Conservation (phyloP, 2,329 filamentous ascomycete genomes). For the Sporothrix protearum region DNA sequence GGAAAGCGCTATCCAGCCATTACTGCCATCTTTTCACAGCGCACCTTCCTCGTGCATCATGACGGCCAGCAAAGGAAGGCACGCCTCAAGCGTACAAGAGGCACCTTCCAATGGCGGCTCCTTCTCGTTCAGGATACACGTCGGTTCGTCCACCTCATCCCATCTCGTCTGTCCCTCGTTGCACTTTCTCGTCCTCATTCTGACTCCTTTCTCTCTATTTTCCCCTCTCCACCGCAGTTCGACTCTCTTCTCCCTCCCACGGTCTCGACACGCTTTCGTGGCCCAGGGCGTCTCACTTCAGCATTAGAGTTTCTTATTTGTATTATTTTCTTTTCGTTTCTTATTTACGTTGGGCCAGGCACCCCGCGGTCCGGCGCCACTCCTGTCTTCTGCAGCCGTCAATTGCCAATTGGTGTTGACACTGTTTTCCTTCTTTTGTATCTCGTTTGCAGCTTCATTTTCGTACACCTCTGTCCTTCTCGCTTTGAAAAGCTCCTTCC, state of each 20-base stretch:
- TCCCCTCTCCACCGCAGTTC: not conserved
- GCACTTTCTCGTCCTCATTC: conserved; percentile 9
- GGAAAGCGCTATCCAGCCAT: conserved; percentile 7
- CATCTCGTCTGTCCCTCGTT: conserved; percentile 18
- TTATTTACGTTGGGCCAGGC: not conserved
- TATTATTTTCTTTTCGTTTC: too few species aligned
- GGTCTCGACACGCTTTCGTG: not conserved
- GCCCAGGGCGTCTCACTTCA: not conserved
- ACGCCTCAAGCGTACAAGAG: not conserved
- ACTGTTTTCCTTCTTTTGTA: conserved; percentile 11
- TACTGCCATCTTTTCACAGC: not conserved
- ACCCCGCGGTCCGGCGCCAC: not conserved
- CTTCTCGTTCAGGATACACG: conserved; percentile 15
- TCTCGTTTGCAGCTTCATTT: not conserved
- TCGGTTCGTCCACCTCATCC: conserved; percentile 12
- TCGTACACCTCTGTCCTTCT: not conserved
- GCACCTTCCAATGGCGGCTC: not conserved
- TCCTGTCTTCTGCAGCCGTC: conserved; percentile 9
- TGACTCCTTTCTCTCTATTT: not conserved
- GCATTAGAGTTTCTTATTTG: not conserved
- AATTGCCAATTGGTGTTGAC: not conserved
- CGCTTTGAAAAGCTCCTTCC: not conserved
- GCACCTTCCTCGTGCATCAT: conserved; percentile 17
- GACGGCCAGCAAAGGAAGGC: conserved; percentile 8
- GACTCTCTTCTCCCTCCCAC: not conserved